phyloP scores from a whole-genome alignment of 495 filamentous ascomycete genomes.

The Pyrenula aspistea region DNA sequence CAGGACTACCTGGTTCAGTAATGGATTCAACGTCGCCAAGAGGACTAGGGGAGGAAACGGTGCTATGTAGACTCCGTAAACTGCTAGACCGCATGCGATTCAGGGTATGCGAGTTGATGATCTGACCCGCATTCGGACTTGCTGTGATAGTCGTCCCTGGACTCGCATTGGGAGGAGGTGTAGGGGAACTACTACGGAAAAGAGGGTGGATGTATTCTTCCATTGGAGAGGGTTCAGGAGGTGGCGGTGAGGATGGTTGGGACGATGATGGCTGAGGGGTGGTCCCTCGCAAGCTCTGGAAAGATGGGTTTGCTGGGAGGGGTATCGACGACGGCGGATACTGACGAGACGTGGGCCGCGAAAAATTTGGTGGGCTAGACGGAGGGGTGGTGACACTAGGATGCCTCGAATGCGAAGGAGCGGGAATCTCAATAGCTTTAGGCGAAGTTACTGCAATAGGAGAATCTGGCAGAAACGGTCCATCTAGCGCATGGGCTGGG shows the following conservation, averaged over 20 bases:
- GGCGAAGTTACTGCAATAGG: neutral
- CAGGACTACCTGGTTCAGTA: conserved; percentile 5
- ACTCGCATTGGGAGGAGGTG: conserved; percentile 53
- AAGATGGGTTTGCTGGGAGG: neutral
- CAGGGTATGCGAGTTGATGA: conserved; percentile 47
- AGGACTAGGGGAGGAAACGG: neutral
- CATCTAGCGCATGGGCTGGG: neutral
- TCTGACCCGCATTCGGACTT: conserved; percentile 55
- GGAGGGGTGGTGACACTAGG: neutral
- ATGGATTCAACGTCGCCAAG: neutral
- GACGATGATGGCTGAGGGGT: neutral
- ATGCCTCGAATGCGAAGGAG: neutral
- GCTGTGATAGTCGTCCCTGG: conserved; percentile 61
- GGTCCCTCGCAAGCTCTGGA: neutral
- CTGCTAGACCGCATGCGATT: conserved; percentile 57
- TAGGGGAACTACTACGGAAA: conserved; percentile 64
- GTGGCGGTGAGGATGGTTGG: neutral
- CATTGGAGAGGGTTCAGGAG: conserved; percentile 4
- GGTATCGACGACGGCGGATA: neutral
- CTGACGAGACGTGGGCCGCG: neutral
- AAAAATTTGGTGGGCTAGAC: neutral
- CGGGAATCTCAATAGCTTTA: neutral
- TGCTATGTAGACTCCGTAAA: conserved; percentile 18
- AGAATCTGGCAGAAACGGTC: neutral
- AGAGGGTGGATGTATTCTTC: conserved; percentile 79